Evolutionary conservation across 2,329 filamentous ascomycete genomes (phyloP), one percentile per base, ranked within the genome.

Genomic region (Cordyceps sp.): DNA sequence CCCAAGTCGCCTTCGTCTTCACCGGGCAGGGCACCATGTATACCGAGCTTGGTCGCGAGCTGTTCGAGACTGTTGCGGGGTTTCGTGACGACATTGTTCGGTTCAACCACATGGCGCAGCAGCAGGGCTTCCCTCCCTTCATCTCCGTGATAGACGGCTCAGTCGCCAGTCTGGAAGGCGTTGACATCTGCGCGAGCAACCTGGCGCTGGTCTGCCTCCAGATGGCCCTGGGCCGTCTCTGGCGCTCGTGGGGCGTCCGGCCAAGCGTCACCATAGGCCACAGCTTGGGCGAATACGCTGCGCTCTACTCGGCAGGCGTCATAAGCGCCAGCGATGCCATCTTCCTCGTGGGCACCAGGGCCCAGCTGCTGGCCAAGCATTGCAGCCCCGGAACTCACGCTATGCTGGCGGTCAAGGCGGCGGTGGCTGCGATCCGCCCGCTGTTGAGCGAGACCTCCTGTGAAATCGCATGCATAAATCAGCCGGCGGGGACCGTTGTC

Each of bases 401-500:
- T 22, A 70, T 69, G 64, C 48, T 69, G 32, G 62, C 63, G 16
- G 54, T 65, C 12, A 33, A 33, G 26, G 16, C 57, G 61, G 37
- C 61, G 56, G 13, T 53, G 59, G 2, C 55, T 63, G 10, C 25
- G 33, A 37, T 14, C 42, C 51, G 30, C 10, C 18, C 14, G 19
- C 6, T 26, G 18, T 17, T 35, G 10, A 15, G n/a, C 2, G 14
- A 18, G 54, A 67, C 21, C 61, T 63, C 32, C 61, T 72, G 13
- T 31, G 66, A 67, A 25, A 43, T 70, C 21, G 77, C 82, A 13
- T 90, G 83, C 57, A 67, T 84, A 48, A 92, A 92, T 42, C 73
- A 77, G 0, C 73, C 76, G 0, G 62, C 71, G 31, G 79, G 84
- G 47, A 85, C 75, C 9, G 83, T 90, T 2, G 60, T 90, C n/a